These are phyloP conservation scores for Plasmodium ovale DNA, from an alignment of 169 alveolate species.

Conservation along the genomic window DNA sequence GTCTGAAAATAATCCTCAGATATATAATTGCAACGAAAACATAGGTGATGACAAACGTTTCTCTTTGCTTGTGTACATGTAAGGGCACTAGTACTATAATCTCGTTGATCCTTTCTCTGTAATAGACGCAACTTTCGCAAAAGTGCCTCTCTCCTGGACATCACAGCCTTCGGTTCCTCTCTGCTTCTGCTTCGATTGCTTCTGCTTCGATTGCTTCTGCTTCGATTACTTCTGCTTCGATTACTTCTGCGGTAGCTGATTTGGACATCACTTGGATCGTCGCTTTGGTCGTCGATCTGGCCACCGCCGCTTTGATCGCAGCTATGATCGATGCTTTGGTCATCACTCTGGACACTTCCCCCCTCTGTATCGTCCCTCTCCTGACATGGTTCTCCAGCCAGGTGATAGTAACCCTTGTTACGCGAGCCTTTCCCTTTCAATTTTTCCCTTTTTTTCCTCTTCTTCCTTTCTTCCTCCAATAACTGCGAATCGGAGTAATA, in stretches of 20 bases:
- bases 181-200: neutral
- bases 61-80: constrained; percentile 8
- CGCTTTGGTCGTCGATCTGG: too few species aligned
- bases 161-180: neutral
- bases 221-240: too few species aligned
- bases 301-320: too few species aligned
- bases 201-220: neutral
- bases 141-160: neutral
- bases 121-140: neutral
- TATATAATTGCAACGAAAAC: constrained; percentile 58
- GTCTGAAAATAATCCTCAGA: constrained; percentile 68
- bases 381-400: neutral
- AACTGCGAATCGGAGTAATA: constrained; percentile 52
- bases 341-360: too few species aligned
- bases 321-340: too few species aligned
- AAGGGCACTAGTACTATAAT: neutral
- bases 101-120: neutral
- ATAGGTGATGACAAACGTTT: constrained; percentile 66
- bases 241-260: too few species aligned
- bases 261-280: too few species aligned
- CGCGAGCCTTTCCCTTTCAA: neutral
- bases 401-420: neutral
- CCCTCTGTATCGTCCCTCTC: neutral
- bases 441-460: neutral
- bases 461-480: constrained; percentile 1